phyloP scores from a whole-genome alignment of 1,139 yeast species.

The Kodamaea sp. region DNA sequence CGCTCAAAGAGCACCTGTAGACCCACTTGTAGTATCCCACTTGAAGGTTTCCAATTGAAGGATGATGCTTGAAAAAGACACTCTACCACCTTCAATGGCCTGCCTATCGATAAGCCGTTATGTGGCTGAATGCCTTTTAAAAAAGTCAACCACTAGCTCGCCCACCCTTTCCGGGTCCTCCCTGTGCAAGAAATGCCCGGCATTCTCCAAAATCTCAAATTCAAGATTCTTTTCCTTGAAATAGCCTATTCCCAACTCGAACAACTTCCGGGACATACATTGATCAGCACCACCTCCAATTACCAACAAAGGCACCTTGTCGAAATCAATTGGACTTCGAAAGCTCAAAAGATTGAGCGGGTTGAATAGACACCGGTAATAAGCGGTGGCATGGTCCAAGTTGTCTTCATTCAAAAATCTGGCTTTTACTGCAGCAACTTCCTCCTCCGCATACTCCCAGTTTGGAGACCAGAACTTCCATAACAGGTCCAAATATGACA shows the following conservation, averaged over 20 bases:
- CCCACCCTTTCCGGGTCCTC: conserved; percentile 36
- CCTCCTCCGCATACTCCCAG: conserved; percentile 29
- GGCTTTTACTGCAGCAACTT: conserved; percentile 27
- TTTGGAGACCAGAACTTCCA: conserved; percentile 45
- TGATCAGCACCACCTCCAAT: conserved; percentile 39
- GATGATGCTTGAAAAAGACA: too few relatives aligned
- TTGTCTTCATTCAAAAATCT: conserved; percentile 27
- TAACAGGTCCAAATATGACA: conserved; percentile 30
- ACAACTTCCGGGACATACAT: conserved; percentile 34
- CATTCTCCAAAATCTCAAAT: conserved; percentile 28
- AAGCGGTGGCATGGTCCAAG: conserved; percentile 41
- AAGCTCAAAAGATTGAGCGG: conserved; percentile 21
- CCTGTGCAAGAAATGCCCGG: conserved; percentile 44
- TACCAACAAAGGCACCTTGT: conserved; percentile 38
- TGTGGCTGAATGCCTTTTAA: conserved; percentile 9
- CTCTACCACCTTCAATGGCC: not conserved
- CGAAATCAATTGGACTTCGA: conserved; percentile 33
- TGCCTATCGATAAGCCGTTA: too few relatives aligned
- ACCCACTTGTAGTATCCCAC: too few relatives aligned
- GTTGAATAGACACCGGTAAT: conserved; percentile 35
- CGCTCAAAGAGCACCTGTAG: too few relatives aligned
- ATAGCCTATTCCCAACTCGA: conserved; percentile 23
- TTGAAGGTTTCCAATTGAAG: too few relatives aligned
- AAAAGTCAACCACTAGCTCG: conserved; percentile 28
- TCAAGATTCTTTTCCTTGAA: conserved; percentile 20